Base-by-base conservation (phyloP, 208 protist species). In the Leishmania guyanensis region DNA sequence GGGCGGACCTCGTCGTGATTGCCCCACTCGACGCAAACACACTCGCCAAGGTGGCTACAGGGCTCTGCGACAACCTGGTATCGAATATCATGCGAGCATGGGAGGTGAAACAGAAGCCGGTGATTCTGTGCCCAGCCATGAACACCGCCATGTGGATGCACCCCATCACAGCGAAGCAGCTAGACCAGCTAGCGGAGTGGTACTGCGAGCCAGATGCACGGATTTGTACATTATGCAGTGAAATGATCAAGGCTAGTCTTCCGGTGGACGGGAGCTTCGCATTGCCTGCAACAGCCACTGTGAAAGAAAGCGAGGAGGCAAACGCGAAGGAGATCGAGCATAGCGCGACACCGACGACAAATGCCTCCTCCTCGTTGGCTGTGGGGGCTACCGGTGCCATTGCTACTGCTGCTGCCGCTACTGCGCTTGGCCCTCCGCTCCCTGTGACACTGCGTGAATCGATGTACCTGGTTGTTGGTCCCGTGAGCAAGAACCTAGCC, bases 111-210 rank as follows among this genome's bases (percentile, higher is more conserved):
- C 73, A 89, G 51, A 99, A 98, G 83, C 95, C 96, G 9, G 89
- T 99, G 36, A 82, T 99, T 71, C 81, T 99, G n/a, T 98, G 97
- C 74, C 98, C 99, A 5, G 98, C 99, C 20, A 99, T 99, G 99
- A 99, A 99, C 91, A 99, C 98, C 9, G 86, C 96, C 80, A 99
- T 99, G 99, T 99, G 97, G 96, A 94, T 89, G 29, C 98, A 99
- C 85, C 98, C 97, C 43, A 81, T 99, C 74, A 99, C 98, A 1
- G 64, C 77, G 1, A 53, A 79, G 83, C 97, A 99, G 76, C 46
- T 99, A 0, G 26, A 68, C 3, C 82, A 86, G 70, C 77, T 99
- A 50, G 81, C 73, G 22, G 72, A 64, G 36, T 94, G 92, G 91
- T 97, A 95, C 83, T 78, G 36, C 20, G 73, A 82, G 2, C 26